Base-by-base conservation (phyloP, 306 rosid genomes). In the Vigna mungo region DNA sequence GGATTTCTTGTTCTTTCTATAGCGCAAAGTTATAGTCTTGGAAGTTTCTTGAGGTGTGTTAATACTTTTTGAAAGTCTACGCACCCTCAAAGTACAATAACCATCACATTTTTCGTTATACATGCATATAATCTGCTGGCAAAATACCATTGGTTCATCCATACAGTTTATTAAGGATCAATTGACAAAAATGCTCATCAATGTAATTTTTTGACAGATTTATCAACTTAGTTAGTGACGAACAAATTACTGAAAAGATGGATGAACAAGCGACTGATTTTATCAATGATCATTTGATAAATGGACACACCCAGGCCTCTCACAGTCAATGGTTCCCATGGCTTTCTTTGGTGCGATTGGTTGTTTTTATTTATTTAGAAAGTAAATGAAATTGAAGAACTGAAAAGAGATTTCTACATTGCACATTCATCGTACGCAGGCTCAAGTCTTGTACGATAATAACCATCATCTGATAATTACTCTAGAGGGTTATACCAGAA, bases 241-340 rank as follows among this genome's bases (percentile, higher is more conserved):
- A 25, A 39, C 44, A 39, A 39, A 39, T 9, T 39, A 39, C 9
- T 39, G 25, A 59, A 27, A 34, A 14, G 12, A 23, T 56, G 34
- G 34, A 4, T 30, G 34, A 30, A 30, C 34, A 30, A 30, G 34
- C 4, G 4, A 30, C 34, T 30, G 5, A 30, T 5, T 30, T 30
- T 4, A 30, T 30, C 34, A 30, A 30, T 30, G 25, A 34, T 56
- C n/a, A 25, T 3, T 58, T 5, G 16, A 25, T 92, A 69, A 92
- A 87, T 75, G 94, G 17, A 92, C 88, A 12, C 92, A 85, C 80
- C 82, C 86, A 86, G 97, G 83, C 89, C 85, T 43, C 91, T 91
- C 82, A 76, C 89, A 91, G 77, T 82, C 91, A 73, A 86, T 89
- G 94, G 83, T 91, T 25, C 55, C 81, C 74, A 87, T 89, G 83